A percentile compares a stretch with the other conserved stretches of the same genome.
Conservation (phyloP, 306 rosid species). For the Quercus cerris region DNA sequence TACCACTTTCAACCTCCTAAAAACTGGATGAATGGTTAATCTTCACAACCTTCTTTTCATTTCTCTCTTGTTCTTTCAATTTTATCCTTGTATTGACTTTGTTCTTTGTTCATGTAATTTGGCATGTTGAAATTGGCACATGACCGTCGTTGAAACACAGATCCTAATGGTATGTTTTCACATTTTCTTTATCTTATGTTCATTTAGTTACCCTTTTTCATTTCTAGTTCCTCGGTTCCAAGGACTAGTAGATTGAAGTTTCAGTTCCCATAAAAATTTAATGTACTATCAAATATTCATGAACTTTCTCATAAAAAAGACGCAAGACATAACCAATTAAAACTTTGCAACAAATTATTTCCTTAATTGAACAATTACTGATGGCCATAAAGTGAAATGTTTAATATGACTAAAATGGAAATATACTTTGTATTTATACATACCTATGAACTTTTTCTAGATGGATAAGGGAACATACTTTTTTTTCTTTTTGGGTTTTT, state of each 20-base stretch:
- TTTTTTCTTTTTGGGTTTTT: no score
- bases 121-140: slow-evolving; percentile 18
- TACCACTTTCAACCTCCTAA: slow-evolving; percentile 53
- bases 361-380: no score
- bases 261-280: neutral
- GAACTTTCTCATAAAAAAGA: neutral
- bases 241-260: neutral
- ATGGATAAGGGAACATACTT: no score
- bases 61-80: neutral
- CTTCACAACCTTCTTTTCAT: neutral
- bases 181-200: neutral
- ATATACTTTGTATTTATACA: no score
- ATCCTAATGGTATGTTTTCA: slow-evolving; percentile 46
- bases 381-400: no score
- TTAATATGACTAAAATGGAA: no score
- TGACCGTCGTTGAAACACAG: slow-evolving; percentile 17
- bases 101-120: slow-evolving; percentile 5
- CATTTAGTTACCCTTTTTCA: neutral
- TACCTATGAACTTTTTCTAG: no score
- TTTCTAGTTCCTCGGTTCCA: neutral
- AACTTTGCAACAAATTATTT: no score
- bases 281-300: neutral
- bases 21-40: slow-evolving; percentile 55
- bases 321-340: no score
- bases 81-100: neutral